Evolutionary conservation across 2,329 filamentous ascomycete species (phyloP).

Genomic region (Cladophialophora psammophila): DNA sequence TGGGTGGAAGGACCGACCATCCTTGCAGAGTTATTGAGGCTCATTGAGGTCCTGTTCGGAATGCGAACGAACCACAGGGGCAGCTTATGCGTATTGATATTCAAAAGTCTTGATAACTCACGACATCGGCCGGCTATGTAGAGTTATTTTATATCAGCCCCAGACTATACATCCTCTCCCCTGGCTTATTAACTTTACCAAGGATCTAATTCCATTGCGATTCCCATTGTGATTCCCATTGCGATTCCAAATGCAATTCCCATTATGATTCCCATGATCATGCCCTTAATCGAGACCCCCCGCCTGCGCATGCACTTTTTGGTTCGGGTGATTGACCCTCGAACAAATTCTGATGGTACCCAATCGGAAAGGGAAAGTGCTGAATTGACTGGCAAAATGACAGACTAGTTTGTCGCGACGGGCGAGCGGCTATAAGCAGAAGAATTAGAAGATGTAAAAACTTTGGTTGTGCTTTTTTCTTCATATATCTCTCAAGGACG

Average conservation of each 20-base stretch:
- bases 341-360: not conserved
- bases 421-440: not conserved
- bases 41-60: not conserved
- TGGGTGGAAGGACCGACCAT: not conserved
- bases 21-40: not conserved
- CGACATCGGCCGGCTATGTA: not conserved
- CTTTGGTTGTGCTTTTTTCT: too few species aligned
- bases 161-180: not conserved
- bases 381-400: not conserved
- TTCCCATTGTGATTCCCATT: too few species aligned
- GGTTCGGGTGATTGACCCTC: too few species aligned
- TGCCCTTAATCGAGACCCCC: too few species aligned
- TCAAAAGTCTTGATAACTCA: not conserved
- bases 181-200: not conserved
- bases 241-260: too few species aligned
- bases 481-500: not conserved
- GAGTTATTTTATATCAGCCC: not conserved
- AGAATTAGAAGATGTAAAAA: not conserved
- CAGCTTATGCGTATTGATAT: not conserved
- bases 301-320: too few species aligned
- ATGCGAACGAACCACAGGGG: not conserved
- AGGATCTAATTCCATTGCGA: too few species aligned
- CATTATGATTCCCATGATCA: too few species aligned
- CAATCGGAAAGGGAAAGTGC: not conserved
- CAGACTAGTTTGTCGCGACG: not conserved